Evolutionary conservation across 805 yeast species (phyloP).

Genomic region (Danielia reshetovae): DNA sequence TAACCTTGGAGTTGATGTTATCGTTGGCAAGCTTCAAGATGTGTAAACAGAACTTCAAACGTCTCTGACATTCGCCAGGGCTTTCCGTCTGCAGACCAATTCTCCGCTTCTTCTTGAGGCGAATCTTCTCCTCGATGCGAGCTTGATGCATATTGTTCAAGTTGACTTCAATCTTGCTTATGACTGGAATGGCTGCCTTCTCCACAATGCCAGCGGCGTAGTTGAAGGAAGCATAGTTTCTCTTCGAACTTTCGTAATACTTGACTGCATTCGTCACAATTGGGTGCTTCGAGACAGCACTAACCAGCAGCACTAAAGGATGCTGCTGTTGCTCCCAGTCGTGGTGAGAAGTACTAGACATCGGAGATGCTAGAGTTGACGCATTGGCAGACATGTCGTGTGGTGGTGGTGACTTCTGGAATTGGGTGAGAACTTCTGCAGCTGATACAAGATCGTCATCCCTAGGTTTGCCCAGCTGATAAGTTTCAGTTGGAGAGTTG

Average conservation of each 20-base stretch:
- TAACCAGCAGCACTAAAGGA: conserved; percentile 38
- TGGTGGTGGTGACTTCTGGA: conserved; percentile 23
- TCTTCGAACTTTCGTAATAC: conserved; percentile 43
- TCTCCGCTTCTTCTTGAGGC: conserved; percentile 12
- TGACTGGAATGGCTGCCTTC: conserved; percentile 52
- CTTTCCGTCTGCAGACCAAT: conserved; percentile 16
- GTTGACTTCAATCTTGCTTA: conserved; percentile 44
- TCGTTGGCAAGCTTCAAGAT: conserved; percentile 76
- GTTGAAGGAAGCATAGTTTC: conserved; percentile 46
- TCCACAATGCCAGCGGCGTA: conserved; percentile 62
- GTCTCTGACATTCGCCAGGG: conserved; percentile 65
- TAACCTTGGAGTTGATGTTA: conserved; percentile 65
- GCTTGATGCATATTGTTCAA: conserved; percentile 39
- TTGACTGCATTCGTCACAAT: conserved; percentile 47
- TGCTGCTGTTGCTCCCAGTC: conserved; percentile 21
- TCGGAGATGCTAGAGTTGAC: conserved; percentile 12
- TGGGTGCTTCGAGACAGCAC: conserved; percentile 37
- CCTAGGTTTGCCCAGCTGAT: too few species aligned
- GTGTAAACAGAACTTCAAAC: conserved; percentile 75
- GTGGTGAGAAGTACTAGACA: conserved; percentile 10
- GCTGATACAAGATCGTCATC: conserved; percentile 32
- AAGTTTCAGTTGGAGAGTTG: background rate
- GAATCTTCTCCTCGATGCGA: conserved; percentile 16
- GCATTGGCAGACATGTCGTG: conserved; percentile 5
- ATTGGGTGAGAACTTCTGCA: conserved; percentile 40